These are phyloP conservation scores for Saccharomyces jurei DNA, from an alignment of 805 yeast species.

Conservation along the genomic window DNA sequence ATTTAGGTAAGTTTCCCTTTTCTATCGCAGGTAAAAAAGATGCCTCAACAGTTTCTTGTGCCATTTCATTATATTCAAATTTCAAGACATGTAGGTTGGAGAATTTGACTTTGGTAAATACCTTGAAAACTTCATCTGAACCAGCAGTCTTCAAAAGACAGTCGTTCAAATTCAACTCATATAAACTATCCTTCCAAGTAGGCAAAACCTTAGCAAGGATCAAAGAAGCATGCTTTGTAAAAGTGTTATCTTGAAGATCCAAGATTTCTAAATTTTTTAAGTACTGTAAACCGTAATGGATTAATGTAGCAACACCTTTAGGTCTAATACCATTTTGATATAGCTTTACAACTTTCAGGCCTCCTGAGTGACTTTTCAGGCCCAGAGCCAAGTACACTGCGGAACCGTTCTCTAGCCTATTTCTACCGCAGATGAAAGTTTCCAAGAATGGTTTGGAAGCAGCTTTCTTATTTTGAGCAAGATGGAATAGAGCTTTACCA, in stretches of 20 bases:
- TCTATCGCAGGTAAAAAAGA: constrained; percentile 44
- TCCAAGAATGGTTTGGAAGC: constrained; percentile 46
- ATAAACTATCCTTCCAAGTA: constrained; percentile 53
- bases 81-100: constrained; percentile 48
- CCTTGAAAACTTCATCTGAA: constrained; percentile 45
- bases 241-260: constrained; percentile 93
- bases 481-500: constrained; percentile 72
- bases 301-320: constrained; percentile 70
- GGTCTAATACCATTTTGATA: constrained; percentile 98
- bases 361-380: constrained; percentile 65
- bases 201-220: constrained; percentile 55
- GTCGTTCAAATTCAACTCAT: constrained; percentile 81
- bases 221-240: constrained; percentile 60
- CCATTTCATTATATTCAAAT: constrained; percentile 85
- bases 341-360: constrained; percentile 61
- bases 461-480: constrained; percentile 55
- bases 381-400: constrained; percentile 78
- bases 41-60: constrained; percentile 51
- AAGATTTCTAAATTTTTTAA: constrained; percentile 55
- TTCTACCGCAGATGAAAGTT: constrained; percentile 93
- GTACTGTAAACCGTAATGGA: constrained; percentile 60
- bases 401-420: constrained; percentile 93
- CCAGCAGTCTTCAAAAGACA: constrained; percentile 80
- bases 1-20: constrained; percentile 45
- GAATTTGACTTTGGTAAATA: constrained; percentile 37